Percentiles rank a stretch among this genome's conserved stretches.
phyloP scores from a whole-genome alignment of 2,329 filamentous ascomycete species.

The Thermothelomyces thermophilus region DNA sequence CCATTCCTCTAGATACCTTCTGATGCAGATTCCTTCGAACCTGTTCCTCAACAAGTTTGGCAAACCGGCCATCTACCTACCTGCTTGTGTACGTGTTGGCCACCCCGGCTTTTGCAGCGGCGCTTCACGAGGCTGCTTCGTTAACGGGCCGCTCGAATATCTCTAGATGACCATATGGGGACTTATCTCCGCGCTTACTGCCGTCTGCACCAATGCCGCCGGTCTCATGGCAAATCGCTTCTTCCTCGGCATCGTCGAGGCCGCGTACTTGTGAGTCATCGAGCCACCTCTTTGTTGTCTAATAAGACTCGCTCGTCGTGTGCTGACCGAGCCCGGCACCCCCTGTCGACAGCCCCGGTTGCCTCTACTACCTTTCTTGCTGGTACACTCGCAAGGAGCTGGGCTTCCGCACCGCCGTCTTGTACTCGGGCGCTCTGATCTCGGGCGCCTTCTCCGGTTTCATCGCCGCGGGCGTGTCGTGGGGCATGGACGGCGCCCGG shows the following conservation, averaged over 20 bases:
- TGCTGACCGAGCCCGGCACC: background rate
- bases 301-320: too few relatives aligned
- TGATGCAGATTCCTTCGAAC: slow-evolving; percentile 48
- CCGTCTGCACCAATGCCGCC: slow-evolving; percentile 30
- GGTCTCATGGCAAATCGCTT: slow-evolving; percentile 37
- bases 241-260: slow-evolving; percentile 39
- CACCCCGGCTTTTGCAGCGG: too few relatives aligned
- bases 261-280: slow-evolving; percentile 29
- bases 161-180: slow-evolving; percentile 46
- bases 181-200: slow-evolving; percentile 38
- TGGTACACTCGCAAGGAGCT: slow-evolving; percentile 64
- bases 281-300: too few relatives aligned
- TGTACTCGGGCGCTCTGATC: slow-evolving; percentile 54
- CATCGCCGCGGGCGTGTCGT: slow-evolving; percentile 53
- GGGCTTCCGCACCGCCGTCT: slow-evolving; percentile 51
- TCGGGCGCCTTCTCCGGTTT: slow-evolving; percentile 61
- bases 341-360: slow-evolving; percentile 24
- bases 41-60: slow-evolving; percentile 47
- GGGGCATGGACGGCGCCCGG: slow-evolving; percentile 47
- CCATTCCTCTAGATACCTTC: slow-evolving; percentile 33
- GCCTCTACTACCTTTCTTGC: slow-evolving; percentile 50
- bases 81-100: slow-evolving; percentile 34
- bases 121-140: too few relatives aligned
- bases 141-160: background rate
- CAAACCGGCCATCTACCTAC: slow-evolving; percentile 41